Base-by-base conservation (phyloP, 495 filamentous ascomycete genomes). In the Copromyces sp. region DNA sequence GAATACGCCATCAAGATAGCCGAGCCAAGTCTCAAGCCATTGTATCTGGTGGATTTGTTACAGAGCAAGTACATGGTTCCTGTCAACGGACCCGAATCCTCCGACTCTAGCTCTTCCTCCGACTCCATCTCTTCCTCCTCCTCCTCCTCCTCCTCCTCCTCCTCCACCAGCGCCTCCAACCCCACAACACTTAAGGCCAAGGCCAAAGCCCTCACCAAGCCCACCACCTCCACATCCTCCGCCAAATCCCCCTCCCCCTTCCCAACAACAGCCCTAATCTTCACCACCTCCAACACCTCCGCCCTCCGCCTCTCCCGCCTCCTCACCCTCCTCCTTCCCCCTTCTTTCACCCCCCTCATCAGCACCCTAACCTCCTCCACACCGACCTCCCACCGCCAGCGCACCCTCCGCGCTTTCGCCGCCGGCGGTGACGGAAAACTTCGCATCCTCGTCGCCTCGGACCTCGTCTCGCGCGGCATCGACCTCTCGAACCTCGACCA, bases 391-490 rank as follows among this genome's bases (percentile, higher is more conserved):
- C 85, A 87, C 20, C 89, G 90, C 37, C 87, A 88, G 72, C 79
- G 79, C 14, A 90, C 89, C 0, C 82, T 97, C 37, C 80, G 84
- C 17, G 86, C 86, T 7, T 94, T 94, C 80, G 80, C 85, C 14
- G 79, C 84, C 35, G n/a, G n/a, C n/a, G n/a, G n/a, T n/a, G n/a
- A n/a, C n/a, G 87, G 87, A 71, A 90, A 90, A 69, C 81, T 92
- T 3, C 88, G 88, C 8, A 82, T 97, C 47, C 89, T 98, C 11
- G 90, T 98, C 44, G 93, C 95, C 9, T 95, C 95, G 0, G 95
- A 99, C 78, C 90, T 95, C 35, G 94, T 95, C 2, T 91, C 95
- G 1, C 92, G 96, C 65, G 95, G 95, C 77, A 89, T 99, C n/a
- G 95, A 99, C 78, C 84, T 97, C 2, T 86, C 86, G 1, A 87